A percentile compares a stretch with the other conserved stretches of the same genome.
Conservation (phyloP, 768 basidiomycete species). For the Antrodiella citrinella region DNA sequence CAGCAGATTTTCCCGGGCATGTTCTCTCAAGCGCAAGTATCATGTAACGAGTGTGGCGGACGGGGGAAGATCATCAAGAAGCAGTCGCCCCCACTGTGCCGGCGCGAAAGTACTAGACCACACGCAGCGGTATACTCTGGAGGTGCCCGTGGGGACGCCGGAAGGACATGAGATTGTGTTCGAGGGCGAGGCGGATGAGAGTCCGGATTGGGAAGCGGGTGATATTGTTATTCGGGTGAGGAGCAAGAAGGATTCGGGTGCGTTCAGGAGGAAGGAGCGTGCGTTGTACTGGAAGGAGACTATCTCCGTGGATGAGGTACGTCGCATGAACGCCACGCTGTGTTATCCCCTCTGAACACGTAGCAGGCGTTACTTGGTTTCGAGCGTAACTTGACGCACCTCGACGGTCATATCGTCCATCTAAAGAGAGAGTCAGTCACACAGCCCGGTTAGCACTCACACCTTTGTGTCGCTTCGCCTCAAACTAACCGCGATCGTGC, state of each 20-base stretch:
- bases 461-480: constrained; percentile 2
- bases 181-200: constrained; percentile 96
- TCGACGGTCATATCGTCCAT: constrained; percentile 77
- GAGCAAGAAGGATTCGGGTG: constrained; percentile 68
- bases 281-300: constrained; percentile 90
- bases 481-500: too few relatives aligned
- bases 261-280: constrained; percentile 84
- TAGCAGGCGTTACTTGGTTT: constrained; percentile 93
- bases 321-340: constrained; percentile 20
- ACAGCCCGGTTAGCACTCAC: constrained; percentile 84
- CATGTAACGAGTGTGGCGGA: constrained; percentile 80
- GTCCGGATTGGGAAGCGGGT: constrained; percentile 91
- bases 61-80: constrained; percentile 73
- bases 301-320: constrained; percentile 85
- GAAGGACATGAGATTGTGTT: constrained; percentile 92
- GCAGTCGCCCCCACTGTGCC: constrained; percentile 72
- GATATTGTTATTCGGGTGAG: constrained; percentile 84
- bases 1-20: constrained; percentile 98
- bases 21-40: constrained; percentile 82
- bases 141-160: constrained; percentile 81
- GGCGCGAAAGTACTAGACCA: constrained; percentile 80
- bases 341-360: constrained; percentile 1
- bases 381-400: constrained; percentile 80
- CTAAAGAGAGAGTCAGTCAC: constrained; percentile 75
- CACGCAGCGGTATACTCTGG: constrained; percentile 75